phyloP scores from a whole-genome alignment of 1,139 yeast genomes.

The Hyphopichia wangnamkhiaoensis region DNA sequence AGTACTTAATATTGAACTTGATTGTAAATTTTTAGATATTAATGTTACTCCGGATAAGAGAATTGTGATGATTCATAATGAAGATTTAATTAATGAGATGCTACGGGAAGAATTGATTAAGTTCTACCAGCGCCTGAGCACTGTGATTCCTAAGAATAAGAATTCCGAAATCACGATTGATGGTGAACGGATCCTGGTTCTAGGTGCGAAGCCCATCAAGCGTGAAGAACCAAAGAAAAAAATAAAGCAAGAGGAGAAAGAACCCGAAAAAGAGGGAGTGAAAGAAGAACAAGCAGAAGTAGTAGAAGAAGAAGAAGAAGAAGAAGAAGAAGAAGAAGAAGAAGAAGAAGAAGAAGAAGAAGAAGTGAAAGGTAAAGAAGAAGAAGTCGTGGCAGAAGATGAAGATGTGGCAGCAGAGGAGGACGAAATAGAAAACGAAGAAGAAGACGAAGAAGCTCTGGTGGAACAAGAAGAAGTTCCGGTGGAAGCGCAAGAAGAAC shows the following conservation, averaged over 20 bases:
- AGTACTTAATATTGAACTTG: conserved; percentile 58
- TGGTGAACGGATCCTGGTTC: conserved; percentile 3
- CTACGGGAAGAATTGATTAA: conserved; percentile 42
- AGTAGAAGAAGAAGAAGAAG: not conserved
- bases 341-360: conserved; percentile 25
- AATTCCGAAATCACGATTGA: conserved; percentile 5
- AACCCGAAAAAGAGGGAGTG: not conserved
- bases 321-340: conserved; percentile 12
- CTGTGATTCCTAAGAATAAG: conserved; percentile 38
- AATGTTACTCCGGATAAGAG: conserved; percentile 93
- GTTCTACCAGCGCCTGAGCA: conserved; percentile 49
- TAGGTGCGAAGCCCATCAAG: not conserved
- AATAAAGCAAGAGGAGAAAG: not conserved
- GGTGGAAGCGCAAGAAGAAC: not conserved
- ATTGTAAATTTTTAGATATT: conserved; percentile 62
- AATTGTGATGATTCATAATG: conserved; percentile 68
- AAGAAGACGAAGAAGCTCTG: conserved; percentile 5
- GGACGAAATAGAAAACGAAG: conserved; percentile 8
- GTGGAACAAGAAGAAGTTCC: conserved; percentile 3
- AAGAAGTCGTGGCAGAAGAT: conserved; percentile 15
- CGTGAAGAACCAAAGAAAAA: not conserved
- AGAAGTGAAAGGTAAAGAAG: conserved; percentile 24
- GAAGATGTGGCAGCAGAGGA: conserved; percentile 6
- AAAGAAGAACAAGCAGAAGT: not conserved
- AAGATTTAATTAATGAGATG: conserved; percentile 53